Conservation (phyloP, 2,329 filamentous ascomycete genomes). For the Alternaria angustiovoidea region DNA sequence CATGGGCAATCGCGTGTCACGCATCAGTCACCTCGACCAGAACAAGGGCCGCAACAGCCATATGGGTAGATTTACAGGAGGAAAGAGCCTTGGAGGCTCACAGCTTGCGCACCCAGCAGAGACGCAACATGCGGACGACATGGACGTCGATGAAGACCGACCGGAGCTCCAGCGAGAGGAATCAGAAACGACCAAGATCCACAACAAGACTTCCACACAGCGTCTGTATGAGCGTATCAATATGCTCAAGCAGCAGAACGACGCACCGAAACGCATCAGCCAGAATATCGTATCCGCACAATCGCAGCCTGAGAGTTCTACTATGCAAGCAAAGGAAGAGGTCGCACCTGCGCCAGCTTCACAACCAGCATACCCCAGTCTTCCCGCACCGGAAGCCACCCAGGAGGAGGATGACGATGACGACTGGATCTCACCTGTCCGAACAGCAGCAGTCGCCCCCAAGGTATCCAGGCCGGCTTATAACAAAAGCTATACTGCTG, state of each 20-base stretch:
- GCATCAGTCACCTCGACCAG: constrained; percentile 80
- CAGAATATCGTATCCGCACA: constrained; percentile 50
- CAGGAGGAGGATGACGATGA: constrained; percentile 53
- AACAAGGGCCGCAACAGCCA: constrained; percentile 71
- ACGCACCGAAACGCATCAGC: constrained; percentile 45
- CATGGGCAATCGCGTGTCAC: constrained; percentile 73
- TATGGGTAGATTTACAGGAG: constrained; percentile 75
- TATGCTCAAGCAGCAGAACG: constrained; percentile 65
- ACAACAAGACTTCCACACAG: constrained; percentile 93
- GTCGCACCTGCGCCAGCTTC: constrained; percentile 32
- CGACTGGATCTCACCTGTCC: constrained; percentile 65
- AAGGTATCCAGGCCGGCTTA: constrained; percentile 58
- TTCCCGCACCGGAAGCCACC: constrained; percentile 35
- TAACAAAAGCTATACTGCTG: constrained; percentile 68
- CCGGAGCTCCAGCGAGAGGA: constrained; percentile 53
- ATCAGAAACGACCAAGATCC: constrained; percentile 63
- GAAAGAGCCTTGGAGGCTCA: constrained; percentile 67
- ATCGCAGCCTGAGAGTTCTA: constrained; percentile 35
- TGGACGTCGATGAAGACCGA: constrained; percentile 60
- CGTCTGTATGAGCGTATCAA: constrained; percentile 92
- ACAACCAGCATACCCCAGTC: constrained; percentile 54
- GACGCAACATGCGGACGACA: constrained; percentile 60
- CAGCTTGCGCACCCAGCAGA: constrained; percentile 44
- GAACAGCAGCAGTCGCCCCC: constrained; percentile 44
- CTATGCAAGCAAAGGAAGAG: constrained; percentile 52